Conservation (phyloP, 2,329 filamentous ascomycete genomes). For the Colletotrichum sidae region DNA sequence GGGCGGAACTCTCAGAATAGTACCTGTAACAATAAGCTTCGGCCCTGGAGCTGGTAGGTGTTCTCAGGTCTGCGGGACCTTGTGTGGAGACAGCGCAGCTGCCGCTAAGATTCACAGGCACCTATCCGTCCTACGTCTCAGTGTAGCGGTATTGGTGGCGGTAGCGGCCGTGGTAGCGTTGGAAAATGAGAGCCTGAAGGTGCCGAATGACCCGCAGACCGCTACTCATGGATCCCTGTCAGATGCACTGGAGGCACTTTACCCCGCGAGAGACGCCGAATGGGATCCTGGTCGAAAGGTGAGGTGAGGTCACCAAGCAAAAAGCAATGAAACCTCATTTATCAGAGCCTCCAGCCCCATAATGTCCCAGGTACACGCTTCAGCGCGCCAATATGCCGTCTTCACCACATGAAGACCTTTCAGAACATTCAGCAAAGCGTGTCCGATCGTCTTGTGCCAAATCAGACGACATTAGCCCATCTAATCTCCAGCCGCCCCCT, state of each 20-base stretch:
- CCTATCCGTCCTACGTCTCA: no score
- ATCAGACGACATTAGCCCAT: not conserved
- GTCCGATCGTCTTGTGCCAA: no score
- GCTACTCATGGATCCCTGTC: constrained; percentile 11
- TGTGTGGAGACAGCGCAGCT: constrained; percentile 13
- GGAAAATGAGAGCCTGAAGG: constrained; percentile 4
- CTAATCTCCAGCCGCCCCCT: not conserved
- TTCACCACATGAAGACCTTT: no score
- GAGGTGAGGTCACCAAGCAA: constrained; percentile 23
- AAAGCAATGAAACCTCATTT: not conserved
- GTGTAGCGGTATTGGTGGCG: not conserved
- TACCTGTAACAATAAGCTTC: constrained; percentile 3
- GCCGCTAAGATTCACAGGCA: not conserved
- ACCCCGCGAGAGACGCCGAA: constrained; percentile 26
- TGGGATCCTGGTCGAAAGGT: constrained; percentile 13
- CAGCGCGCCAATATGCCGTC: no score
- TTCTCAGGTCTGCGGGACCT: constrained; percentile 9
- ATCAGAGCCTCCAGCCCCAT: no score
- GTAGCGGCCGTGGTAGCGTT: constrained; percentile 10
- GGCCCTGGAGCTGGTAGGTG: not conserved
- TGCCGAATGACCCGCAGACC: constrained; percentile 32
- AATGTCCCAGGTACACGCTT: not conserved
- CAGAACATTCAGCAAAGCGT: no score
- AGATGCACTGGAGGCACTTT: constrained; percentile 1
- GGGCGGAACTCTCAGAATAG: not conserved